A percentile compares a stretch with the other conserved stretches of the same genome.
Conservation (phyloP, 2,329 filamentous ascomycete species). For the Dothideomycetes sp. region DNA sequence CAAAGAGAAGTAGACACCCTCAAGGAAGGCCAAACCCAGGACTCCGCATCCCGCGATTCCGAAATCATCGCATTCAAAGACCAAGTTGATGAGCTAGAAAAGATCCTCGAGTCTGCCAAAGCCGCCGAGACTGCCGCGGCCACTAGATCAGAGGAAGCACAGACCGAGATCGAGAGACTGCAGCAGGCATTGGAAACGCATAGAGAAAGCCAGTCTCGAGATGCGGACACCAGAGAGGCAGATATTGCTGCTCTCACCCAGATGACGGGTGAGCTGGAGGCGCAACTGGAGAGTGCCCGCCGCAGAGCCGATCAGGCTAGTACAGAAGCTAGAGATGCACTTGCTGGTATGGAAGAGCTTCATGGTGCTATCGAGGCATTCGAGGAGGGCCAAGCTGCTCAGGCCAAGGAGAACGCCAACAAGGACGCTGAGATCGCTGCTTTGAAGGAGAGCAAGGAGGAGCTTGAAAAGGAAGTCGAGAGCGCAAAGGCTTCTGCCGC, state of each 20-base stretch:
- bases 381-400: not conserved
- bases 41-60: not conserved
- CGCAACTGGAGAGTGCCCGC: not conserved
- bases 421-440: not conserved
- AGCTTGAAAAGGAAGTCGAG: not conserved
- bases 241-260: not conserved
- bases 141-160: not conserved
- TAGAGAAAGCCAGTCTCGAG: not conserved
- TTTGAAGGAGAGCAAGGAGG: not conserved
- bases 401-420: not conserved
- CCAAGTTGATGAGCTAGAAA: not conserved
- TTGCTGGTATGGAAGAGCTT: too few species aligned
- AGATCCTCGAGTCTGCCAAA: too few species aligned
- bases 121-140: too few species aligned
- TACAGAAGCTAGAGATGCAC: too few species aligned
- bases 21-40: not conserved
- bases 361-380: too few species aligned
- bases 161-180: constrained; percentile 4
- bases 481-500: not conserved
- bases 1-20: not conserved
- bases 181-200: constrained; percentile 1
- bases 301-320: too few species aligned
- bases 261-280: constrained; percentile 1
- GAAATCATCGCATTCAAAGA: not conserved
- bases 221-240: not conserved